Conservation (phyloP, 495 filamentous ascomycete genomes). For the Apodospora peruviana region DNA sequence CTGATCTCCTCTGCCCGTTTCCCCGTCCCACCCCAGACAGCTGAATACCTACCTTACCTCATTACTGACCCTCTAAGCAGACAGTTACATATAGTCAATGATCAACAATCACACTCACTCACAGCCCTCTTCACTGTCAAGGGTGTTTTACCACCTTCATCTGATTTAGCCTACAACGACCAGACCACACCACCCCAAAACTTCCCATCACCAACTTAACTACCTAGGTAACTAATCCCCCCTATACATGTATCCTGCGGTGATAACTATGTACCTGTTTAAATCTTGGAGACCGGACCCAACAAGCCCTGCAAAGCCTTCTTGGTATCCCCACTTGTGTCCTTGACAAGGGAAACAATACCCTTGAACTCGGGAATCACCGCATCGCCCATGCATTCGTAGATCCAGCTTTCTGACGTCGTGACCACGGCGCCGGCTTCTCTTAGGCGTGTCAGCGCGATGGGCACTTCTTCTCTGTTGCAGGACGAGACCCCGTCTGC, state of each 20-base stretch:
- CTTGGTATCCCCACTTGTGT: constrained; percentile 61
- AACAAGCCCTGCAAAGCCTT: constrained; percentile 55
- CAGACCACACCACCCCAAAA: too few relatives aligned
- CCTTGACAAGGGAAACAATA: constrained; percentile 75
- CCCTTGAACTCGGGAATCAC: constrained; percentile 65
- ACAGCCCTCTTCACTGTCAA: too few relatives aligned
- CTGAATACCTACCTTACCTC: too few relatives aligned
- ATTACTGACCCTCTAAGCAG: too few relatives aligned
- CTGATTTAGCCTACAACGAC: too few relatives aligned
- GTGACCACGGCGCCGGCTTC: constrained; percentile 75
- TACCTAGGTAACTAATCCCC: too few relatives aligned
- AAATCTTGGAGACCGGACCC: constrained; percentile 54
- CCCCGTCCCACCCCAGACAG: background rate
- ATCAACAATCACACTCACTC: too few relatives aligned
- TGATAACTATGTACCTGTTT: too few relatives aligned
- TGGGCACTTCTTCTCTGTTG: constrained; percentile 70
- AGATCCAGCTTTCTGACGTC: constrained; percentile 85
- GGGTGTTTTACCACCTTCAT: too few relatives aligned
- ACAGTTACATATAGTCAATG: too few relatives aligned
- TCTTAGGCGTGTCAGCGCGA: constrained; percentile 72
- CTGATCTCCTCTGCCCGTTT: background rate
- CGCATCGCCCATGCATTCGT: constrained; percentile 90
- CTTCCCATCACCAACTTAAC: too few relatives aligned
- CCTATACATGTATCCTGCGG: too few relatives aligned
- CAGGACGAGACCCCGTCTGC: constrained; percentile 89